Evolutionary conservation across 495 filamentous ascomycete species (phyloP).

Genomic region (Penicillium pancosmium): DNA sequence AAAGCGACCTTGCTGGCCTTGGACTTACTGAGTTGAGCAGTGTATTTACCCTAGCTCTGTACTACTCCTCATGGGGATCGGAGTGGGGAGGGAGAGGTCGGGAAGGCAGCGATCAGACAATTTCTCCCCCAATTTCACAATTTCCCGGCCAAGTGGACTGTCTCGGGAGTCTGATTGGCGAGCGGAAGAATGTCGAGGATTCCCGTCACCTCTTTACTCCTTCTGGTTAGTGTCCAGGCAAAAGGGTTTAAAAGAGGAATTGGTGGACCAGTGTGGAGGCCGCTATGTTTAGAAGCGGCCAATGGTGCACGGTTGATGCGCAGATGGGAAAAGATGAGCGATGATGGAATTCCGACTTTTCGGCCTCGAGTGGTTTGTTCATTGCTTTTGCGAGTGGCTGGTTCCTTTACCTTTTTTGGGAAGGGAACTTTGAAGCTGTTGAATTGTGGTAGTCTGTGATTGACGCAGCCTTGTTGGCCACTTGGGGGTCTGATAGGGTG

Average conservation of each 20-base stretch:
- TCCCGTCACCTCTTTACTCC: conserved; percentile 3
- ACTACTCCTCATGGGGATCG: background rate
- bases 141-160: conserved; percentile 6
- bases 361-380: conserved; percentile 15
- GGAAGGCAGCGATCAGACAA: conserved; percentile 5
- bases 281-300: conserved; percentile 33
- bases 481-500: background rate
- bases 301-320: conserved; percentile 21
- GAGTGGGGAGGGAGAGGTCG: conserved; percentile 1
- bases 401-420: background rate
- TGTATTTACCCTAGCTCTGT: background rate
- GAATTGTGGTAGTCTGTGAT: conserved; percentile 5
- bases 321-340: conserved; percentile 19
- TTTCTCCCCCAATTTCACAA: conserved; percentile 2
- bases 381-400: conserved; percentile 1
- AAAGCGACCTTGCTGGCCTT: background rate
- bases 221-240: background rate
- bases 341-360: conserved; percentile 18
- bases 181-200: conserved; percentile 7
- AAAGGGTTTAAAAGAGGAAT: background rate
- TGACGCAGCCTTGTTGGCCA: background rate
- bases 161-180: background rate
- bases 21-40: background rate
- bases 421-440: background rate
- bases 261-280: conserved; percentile 14